A percentile compares a stretch with the other conserved stretches of the same genome.
Conservation (phyloP, 768 basidiomycete species). For the Cystofilobasidium capitatum region DNA sequence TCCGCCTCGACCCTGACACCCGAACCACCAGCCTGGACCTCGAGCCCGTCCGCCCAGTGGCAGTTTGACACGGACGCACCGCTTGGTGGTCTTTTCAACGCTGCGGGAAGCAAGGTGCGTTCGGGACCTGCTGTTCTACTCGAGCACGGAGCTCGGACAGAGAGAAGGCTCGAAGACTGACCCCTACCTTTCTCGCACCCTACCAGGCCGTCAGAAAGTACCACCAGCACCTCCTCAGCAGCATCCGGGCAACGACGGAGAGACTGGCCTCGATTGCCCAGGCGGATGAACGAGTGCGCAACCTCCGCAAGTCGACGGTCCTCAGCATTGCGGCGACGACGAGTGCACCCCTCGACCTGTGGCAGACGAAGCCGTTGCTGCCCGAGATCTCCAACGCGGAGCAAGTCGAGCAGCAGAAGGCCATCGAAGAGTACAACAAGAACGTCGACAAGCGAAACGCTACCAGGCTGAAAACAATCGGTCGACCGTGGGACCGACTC, state of each 20-base stretch:
- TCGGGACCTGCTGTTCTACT: not conserved
- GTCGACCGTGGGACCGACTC: conserved; percentile 1
- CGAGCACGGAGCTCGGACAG: too few relatives aligned
- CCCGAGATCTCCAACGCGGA: not conserved
- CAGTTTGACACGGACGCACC: not conserved
- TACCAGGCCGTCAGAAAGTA: not conserved
- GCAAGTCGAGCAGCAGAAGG: not conserved
- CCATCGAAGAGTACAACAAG: not conserved
- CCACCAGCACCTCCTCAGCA: not conserved
- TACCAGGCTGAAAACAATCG: not conserved
- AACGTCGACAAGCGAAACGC: too few relatives aligned
- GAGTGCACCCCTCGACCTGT: too few relatives aligned
- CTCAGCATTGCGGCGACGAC: too few relatives aligned
- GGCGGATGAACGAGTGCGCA: not conserved
- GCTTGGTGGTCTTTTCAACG: not conserved
- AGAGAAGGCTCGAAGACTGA: too few relatives aligned
- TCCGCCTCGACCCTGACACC: not conserved
- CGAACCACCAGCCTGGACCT: too few relatives aligned
- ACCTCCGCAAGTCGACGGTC: too few relatives aligned
- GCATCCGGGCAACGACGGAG: not conserved
- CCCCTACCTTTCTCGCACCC: not conserved
- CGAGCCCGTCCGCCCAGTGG: too few relatives aligned
- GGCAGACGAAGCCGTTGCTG: too few relatives aligned
- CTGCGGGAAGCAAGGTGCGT: not conserved
- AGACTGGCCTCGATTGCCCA: not conserved